Base-by-base conservation (phyloP, 2,329 filamentous ascomycete genomes). In the Monilinia fructicola region DNA sequence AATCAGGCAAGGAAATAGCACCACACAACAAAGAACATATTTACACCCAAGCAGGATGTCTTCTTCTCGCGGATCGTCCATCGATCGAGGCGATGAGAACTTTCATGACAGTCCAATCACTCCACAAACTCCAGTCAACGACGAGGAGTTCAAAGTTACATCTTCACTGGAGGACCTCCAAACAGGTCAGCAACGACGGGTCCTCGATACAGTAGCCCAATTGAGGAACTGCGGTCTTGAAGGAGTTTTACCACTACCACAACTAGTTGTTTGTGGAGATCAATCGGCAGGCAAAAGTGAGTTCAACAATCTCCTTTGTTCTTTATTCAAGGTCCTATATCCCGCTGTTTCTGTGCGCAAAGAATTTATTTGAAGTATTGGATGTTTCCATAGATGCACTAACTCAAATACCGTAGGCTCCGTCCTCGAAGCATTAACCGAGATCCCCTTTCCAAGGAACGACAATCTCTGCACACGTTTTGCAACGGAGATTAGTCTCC, bases 221-320 rank as follows among this genome's bases (percentile, higher is more conserved):
- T 79, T 87, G n/a, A 80, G 83, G 73, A 80, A 83, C 75, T 77
- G 80, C 69, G 79, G 85, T 73, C 75, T 84, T 74, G 78, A 85
- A 72, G 81, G 83, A 74, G 78, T 84, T 71, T 80, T 75, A 0
- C 71, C 81, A 56, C 78, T 87, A 0, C 85, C 85, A 0, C 85
- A 89, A 72, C 84, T 89, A 46, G 85, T 88, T 56, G 85, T 88
- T 31, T 86, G 87, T 44, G 86, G 86, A 40, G 85, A 88, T 73
- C 85, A 88, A 75, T 87, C 85, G 1, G 83, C 85, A 7, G 87
- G 87, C 26, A 89, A 89, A 75, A 87, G 62, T 65, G 14, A 65
- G 62, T 58, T 23, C 2, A 38, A 12, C 10, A 10, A n/a, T 54
- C 11, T 2, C 1, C 3, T 23, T 31, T 18, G 7, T 38, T 23